Evolutionary conservation across 108 stramenopile genomes (phyloP).

Genomic region (Ochromonas danica): DNA sequence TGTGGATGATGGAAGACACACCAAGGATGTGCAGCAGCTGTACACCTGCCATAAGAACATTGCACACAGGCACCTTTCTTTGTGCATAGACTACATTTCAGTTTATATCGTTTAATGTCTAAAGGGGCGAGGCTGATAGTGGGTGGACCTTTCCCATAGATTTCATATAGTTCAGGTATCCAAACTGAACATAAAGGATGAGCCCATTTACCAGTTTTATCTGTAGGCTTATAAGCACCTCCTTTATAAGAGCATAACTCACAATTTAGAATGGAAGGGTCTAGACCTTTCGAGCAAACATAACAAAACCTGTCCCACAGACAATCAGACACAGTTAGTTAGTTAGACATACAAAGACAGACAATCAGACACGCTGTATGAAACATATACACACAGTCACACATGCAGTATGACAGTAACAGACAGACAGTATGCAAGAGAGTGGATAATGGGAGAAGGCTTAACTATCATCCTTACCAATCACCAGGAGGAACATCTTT

Average conservation of each 20-base stretch:
- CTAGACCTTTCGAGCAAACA: conserved; percentile 28
- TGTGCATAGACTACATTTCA: conserved; percentile 27
- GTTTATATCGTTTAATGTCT: conserved; percentile 25
- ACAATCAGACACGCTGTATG: no score
- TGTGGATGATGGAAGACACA: conserved; percentile 19
- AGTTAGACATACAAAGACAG: no score
- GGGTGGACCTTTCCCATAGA: neutral
- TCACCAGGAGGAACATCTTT: neutral
- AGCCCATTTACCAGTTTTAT: conserved; percentile 6
- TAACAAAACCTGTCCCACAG: conserved; percentile 38
- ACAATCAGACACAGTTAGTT: no score
- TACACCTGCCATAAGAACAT: conserved; percentile 36
- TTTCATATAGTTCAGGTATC: conserved; percentile 35
- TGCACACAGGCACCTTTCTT: conserved; percentile 38
- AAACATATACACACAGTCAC: no score
- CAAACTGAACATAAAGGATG: conserved; percentile 35
- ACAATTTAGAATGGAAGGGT: conserved; percentile 13
- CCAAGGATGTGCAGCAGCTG: conserved; percentile 32
- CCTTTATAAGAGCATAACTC: conserved; percentile 35
- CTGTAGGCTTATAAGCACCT: conserved; percentile 37
- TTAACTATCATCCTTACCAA: no score
- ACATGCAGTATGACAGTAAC: no score
- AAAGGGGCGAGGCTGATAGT: neutral
- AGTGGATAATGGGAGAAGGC: no score
- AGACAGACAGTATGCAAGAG: no score